Evolutionary conservation across 768 basidiomycete genomes (phyloP), one percentile per base, ranked within the genome.

Genomic region (Polyporus arcularius): DNA sequence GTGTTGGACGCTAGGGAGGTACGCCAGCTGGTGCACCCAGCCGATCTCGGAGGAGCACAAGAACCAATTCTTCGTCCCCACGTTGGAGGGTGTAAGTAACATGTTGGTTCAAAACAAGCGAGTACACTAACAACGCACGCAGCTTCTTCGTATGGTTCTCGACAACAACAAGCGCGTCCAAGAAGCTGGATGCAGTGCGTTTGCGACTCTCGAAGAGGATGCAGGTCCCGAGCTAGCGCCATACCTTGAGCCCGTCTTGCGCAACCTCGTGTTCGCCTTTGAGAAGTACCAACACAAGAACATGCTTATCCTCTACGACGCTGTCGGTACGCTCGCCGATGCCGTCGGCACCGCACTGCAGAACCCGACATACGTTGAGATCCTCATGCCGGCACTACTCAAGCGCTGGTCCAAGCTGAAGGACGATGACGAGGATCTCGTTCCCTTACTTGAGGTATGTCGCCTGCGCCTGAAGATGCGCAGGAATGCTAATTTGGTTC

Each of bases 211-310:
- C 11, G 97, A 99, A 74, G 97, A 99, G 74, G 97, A 98, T 72
- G 97, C 97, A 5, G 96, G 94, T 2, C 69, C 82, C 3, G 90
- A 92, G 66, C 85, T 99, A 53, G 89, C 87, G 11, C 97, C 97
- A 1, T 98, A 90, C 77, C 87, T 98, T 15, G 95, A 96, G 68
- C 96, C 96, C 4, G 92, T 99, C 55, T 79, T 99, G 59, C 88
- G 91, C 55, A 98, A 98, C 74, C 81, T 99, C 55, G 96, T 98
- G 40, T 87, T 93, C 64, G 97, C 97, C 1, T 99, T 98, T 75
- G 86, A 92, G 58, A 98, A 97, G 76, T 99, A 99, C 75, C 97
- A 99, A 72, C 96, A 97, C 76, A 98, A 98, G 83, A 99, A 99
- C 73, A 89, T 98, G 84, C 84, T 99, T 66, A 99, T 98, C 61